Evolutionary conservation across 169 alveolate species (phyloP), one percentile per base, ranked within the genome.

Genomic region (Plasmodium inui): DNA sequence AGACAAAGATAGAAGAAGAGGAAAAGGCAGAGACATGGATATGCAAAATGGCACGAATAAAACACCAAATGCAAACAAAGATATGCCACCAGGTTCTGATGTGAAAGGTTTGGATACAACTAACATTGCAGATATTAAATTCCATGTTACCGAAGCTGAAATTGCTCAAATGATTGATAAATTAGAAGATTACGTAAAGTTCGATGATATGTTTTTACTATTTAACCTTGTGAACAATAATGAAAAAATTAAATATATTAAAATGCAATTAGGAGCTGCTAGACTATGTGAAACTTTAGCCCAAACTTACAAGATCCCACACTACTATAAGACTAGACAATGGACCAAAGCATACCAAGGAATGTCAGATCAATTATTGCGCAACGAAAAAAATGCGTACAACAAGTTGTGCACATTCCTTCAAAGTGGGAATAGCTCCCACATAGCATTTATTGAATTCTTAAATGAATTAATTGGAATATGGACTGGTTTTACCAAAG

Each of bases 341-440:
- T 82, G 91, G 91, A 1, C 55, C 32, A 82, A 82, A 37, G 8
- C 81, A 3, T 55, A 22, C 71, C 79, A 55, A 12, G 80, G 79
- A n/a, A 82, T 82, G 91, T 2, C 76, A 82, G 81, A 82, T 14
- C 50, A 30, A 55, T 28, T 82, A 61, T 8, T 82, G 41, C 46
- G 34, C 30, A 82, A 82, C n/a, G 91, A 82, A 82, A 67, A n/a
- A 44, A 79, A 32, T 26, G 5, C 84, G 10, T 79, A 79, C 55
- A 79, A 79, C 70, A 79, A 79, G 2, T 79, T 79, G 19, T 79
- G 84, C 70, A 19, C 57, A 17, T 79, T 79, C 84, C 73, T 79
- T 30, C 84, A 79, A 79, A 79, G n/a, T 32, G 84, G 84, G 44
- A 79, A 79, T 19, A 79, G 73, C 26, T 79, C 84, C 17, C 84